These are phyloP conservation scores for Erysimum cheiranthoides DNA, from an alignment of 345 rosid species.

Conservation along the genomic window DNA sequence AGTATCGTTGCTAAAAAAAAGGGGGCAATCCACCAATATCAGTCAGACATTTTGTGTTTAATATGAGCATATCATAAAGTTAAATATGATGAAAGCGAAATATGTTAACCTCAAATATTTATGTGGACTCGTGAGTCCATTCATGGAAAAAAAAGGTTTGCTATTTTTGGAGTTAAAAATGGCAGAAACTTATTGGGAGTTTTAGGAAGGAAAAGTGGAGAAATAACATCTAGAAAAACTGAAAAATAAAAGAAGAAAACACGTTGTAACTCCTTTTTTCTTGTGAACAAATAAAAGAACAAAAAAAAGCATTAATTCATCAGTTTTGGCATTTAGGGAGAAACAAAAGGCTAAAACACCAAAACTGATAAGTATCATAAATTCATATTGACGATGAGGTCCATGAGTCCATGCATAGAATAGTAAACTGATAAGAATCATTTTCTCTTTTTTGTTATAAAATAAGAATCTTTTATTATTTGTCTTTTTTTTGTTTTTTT, in stretches of 20 bases:
- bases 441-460: no score
- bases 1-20: not conserved
- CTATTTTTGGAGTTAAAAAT: not conserved
- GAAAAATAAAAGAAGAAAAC: not conserved
- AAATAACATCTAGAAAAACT: no score
- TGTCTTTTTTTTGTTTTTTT: not conserved
- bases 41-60: no score
- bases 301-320: not conserved
- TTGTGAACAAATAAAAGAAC: not conserved
- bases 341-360: not conserved
- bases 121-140: not conserved
- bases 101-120: no score
- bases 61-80: not conserved
- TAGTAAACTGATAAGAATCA: slow-evolving; percentile 7
- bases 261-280: not conserved
- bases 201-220: not conserved
- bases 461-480: no score
- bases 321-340: not conserved
- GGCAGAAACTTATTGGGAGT: not conserved
- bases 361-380: not conserved
- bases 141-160: not conserved
- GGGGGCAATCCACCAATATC: not conserved
- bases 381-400: no score
- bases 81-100: not conserved
- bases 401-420: slow-evolving; percentile 21